A percentile compares a stretch with the other conserved stretches of the same genome.
phyloP scores from a whole-genome alignment of 371 early-diverging fungal species.

The Batkoa obscura region DNA sequence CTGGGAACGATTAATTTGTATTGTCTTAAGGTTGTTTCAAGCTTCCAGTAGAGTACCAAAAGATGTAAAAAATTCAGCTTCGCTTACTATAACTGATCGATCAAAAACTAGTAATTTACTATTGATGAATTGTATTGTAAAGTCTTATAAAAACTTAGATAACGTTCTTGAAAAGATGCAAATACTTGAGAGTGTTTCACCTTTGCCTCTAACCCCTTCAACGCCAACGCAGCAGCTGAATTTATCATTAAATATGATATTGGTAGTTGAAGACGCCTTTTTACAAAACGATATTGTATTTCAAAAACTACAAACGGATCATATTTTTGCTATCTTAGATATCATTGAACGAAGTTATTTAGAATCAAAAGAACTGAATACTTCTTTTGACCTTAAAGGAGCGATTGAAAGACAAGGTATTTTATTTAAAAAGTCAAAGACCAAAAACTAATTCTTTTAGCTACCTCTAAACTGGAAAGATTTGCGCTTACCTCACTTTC shows the following conservation, averaged over 20 bases:
- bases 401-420: conserved; percentile 1
- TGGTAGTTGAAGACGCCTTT: conserved; percentile 50
- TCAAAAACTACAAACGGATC: conserved; percentile 26
- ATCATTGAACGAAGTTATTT: conserved; percentile 63
- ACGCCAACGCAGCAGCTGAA: not conserved
- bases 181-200: not conserved
- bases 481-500: conserved; percentile 1
- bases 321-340: conserved; percentile 43
- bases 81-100: not conserved
- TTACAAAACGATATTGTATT: conserved; percentile 36
- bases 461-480: not conserved
- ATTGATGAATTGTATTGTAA: too few species aligned
- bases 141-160: not conserved
- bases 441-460: not conserved
- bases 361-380: conserved; percentile 69
- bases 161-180: not conserved
- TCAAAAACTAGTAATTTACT: not conserved
- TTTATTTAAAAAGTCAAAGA: not conserved
- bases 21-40: conserved; percentile 46
- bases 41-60: not conserved
- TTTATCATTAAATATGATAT: conserved; percentile 52
- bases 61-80: not conserved
- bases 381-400: conserved; percentile 20
- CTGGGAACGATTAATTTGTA: conserved; percentile 51
- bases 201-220: not conserved